Evolutionary conservation across 768 basidiomycete genomes (phyloP).

Genomic region (Podaxis carcinomalis): DNA sequence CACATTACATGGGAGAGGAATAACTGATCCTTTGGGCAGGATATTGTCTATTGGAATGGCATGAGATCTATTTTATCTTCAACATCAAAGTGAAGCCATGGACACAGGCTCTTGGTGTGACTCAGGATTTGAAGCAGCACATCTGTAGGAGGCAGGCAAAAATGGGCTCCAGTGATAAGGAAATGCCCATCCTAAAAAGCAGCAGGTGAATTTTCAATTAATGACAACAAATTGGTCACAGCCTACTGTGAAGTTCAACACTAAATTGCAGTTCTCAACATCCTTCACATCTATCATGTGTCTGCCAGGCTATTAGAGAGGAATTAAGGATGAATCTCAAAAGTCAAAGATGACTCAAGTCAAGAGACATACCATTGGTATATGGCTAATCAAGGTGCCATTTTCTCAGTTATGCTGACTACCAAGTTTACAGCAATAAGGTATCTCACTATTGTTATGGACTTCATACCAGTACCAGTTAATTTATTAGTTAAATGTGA

Average conservation of each 20-base stretch:
- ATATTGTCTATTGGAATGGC: constrained; percentile 12
- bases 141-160: constrained; percentile 26
- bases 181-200: constrained; percentile 12
- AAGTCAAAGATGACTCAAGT: not conserved
- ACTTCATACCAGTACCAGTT: too few species aligned
- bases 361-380: not conserved
- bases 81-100: not conserved
- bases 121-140: constrained; percentile 31
- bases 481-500: too few species aligned
- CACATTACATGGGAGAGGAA: constrained; percentile 30
- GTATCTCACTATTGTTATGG: not conserved
- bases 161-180: constrained; percentile 21
- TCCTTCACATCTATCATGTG: not conserved
- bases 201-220: not conserved
- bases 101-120: constrained; percentile 20
- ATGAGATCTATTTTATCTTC: not conserved
- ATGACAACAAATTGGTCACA: not conserved
- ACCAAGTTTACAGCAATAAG: not conserved
- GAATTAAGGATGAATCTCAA: not conserved
- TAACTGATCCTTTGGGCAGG: constrained; percentile 34
- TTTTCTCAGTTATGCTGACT: not conserved
- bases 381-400: not conserved
- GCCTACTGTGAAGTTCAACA: not conserved
- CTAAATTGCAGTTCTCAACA: not conserved
- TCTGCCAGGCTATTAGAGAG: not conserved